A percentile compares a stretch with the other conserved stretches of the same genome.
These are phyloP conservation scores for Poa pratensis DNA, from an alignment of 176 grass and related monocot species.

Conservation along the genomic window DNA sequence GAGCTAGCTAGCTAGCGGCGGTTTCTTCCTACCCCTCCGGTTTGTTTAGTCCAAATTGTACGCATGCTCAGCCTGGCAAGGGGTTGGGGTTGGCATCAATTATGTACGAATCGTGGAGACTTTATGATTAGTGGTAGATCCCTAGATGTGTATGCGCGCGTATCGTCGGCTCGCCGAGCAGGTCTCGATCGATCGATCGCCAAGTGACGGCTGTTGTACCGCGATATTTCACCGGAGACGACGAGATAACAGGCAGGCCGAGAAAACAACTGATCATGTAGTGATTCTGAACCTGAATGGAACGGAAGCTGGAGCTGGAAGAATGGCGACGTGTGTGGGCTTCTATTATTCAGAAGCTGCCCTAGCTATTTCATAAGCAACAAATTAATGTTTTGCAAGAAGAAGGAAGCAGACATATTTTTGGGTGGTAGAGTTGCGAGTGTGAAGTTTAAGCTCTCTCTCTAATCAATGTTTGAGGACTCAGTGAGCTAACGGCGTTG, in stretches of 20 bases:
- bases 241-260: neutral
- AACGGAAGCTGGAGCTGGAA: neutral
- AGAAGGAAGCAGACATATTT: neutral
- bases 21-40: neutral
- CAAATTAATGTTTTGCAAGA: neutral
- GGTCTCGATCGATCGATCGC: neutral
- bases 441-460: neutral
- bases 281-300: neutral
- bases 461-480: constrained; percentile 7
- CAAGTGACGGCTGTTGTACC: constrained; percentile 36
- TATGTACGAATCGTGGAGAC: neutral
- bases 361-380: neutral
- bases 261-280: neutral
- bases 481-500: neutral
- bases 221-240: constrained; percentile 38
- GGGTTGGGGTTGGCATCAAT: constrained; percentile 47
- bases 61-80: constrained; percentile 49
- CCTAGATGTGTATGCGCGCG: neutral
- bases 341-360: neutral
- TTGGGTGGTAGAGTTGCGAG: neutral
- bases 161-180: constrained; percentile 1
- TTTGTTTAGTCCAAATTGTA: constrained; percentile 29
- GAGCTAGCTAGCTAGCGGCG: neutral
- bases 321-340: neutral
- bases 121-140: constrained; percentile 9